Evolutionary conservation across 306 rosid genomes (phyloP), one percentile per base, ranked within the genome.

Genomic region (Sechiopsis laciniata): DNA sequence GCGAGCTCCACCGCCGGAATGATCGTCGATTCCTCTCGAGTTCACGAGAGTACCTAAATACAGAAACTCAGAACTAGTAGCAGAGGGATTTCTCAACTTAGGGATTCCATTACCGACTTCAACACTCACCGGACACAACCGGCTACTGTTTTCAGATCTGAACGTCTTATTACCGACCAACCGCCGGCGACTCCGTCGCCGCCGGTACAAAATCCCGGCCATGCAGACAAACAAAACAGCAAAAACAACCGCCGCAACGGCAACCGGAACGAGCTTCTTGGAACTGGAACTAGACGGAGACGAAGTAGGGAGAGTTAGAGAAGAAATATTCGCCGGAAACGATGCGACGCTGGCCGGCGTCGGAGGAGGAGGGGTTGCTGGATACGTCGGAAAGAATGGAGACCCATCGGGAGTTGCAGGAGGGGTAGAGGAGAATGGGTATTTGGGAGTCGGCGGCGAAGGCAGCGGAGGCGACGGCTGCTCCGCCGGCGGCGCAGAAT

Each of bases 291-390:
- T 76, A 58, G 83, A 4, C 1, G 78, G 61, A 4, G 85, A 66
- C 19, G 89, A 1, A 13, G 79, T 84, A 14, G 99, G 99, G 55
- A 91, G 68, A 20, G 85, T 88, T 21, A 94, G 91, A 15, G 97
- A 89, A 62, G 99, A 91, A 46, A 94, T 91, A 65, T 94, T 94
- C 2, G 97, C 97, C 3, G 98, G 98, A 81, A 90, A 93, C 22
- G 98, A 82, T 10, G 93, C 96, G 24, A 81, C 86, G 32, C 83
- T 58, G 1, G 90, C 81, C 6, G 96, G 87, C 10, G 98, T 72
- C 0, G 96, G 89, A 0, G 98, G 88, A 12, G 96, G 91, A 0
- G 93, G 83, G 0, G 93, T 76, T 6, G 75, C 74, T 2, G 88
- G 89, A 75, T 79, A 85, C 13, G 88, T n/a, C 0, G 98, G 98